phyloP scores from a whole-genome alignment of 2,329 filamentous ascomycete species.

The Sclerotinia spermophila region DNA sequence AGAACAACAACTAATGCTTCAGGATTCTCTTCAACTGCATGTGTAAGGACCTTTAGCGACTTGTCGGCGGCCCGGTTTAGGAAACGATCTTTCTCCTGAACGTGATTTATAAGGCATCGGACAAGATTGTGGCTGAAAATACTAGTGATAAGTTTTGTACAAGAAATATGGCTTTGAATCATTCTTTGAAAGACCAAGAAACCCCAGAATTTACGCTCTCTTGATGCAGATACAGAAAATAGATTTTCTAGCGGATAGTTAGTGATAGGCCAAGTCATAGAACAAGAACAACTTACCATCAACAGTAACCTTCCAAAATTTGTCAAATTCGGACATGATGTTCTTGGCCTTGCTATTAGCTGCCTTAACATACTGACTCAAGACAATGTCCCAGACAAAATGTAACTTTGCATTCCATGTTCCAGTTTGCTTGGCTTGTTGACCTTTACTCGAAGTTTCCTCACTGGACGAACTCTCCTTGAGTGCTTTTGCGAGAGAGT shows the following conservation, averaged over 20 bases:
- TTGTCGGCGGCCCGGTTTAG: constrained; percentile 76
- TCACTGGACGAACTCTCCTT: constrained; percentile 66
- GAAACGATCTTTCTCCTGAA: constrained; percentile 71
- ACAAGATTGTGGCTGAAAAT: constrained; percentile 84
- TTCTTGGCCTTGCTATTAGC: constrained; percentile 33
- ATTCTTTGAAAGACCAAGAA: constrained; percentile 83
- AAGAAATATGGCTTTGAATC: constrained; percentile 52
- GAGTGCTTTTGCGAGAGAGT: constrained; percentile 69
- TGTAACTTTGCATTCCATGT: constrained; percentile 78
- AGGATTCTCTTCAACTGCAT: constrained; percentile 58
- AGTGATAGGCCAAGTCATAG: constrained; percentile 9
- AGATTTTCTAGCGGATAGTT: constrained; percentile 60
- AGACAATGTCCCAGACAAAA: constrained; percentile 81
- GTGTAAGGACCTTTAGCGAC: constrained; percentile 67
- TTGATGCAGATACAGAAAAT: constrained; percentile 76
- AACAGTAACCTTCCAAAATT: constrained; percentile 83
- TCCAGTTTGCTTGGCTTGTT: constrained; percentile 50
- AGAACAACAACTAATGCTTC: constrained; percentile 58
- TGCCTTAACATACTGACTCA: constrained; percentile 50
- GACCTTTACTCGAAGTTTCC: constrained; percentile 44
- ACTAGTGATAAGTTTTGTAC: constrained; percentile 46
- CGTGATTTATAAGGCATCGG: constrained; percentile 77
- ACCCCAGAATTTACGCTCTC: constrained; percentile 87
- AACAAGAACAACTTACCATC: constrained; percentile 61
- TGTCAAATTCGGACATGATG: constrained; percentile 51